Base-by-base conservation (phyloP, 139 green algal genomes). In the Auxenochlorella pyrenoidosa region DNA sequence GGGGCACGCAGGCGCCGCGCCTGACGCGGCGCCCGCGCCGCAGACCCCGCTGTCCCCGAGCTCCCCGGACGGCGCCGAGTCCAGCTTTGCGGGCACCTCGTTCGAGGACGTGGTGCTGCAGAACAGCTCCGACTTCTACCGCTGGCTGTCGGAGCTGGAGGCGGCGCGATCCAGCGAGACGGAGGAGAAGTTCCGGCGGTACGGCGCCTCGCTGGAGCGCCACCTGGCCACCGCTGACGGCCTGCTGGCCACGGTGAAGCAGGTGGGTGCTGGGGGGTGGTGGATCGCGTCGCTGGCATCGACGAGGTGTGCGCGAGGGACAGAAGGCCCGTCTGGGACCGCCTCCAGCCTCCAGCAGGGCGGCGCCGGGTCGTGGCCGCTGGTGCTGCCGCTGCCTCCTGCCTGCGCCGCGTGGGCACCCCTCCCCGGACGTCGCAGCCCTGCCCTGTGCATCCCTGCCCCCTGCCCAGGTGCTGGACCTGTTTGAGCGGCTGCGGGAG, bases 91-190 rank as follows among this genome's bases (percentile, higher is more conserved):
- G 26, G 93, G 93, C 68, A 94, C 92, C 16, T 91, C 83, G 0
- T 86, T 89, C 36, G 88, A 92, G 47, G 88, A 92, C 63, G 82
- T 90, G 0, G 41, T 65, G 24, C 77, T 86, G 43, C 95, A 97
- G 43, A 97, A 95, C 86, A 94, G 60, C 80, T 87, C 90, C 43
- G 89, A 98, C 70, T 98, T 99, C 88, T 96, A 97, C 89, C 95
- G 96, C 84, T 98, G 96, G 96, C 93, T 97, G 71, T 85, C 87
- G 36, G 95, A 98, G 87, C 90, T 99, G 84, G 96, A 98, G 77
- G 93, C 95, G 5, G 93, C 94, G 10, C 93, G 94, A 77, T 93
- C 92, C 0, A 88, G 79, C 3, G 95, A 98, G 85, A 96, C 96
- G 22, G 96, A 98, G 89, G 91, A 94, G 58, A 98, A 98, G 90